Conservation (phyloP, 1,284 basidiomycete genomes). For the Caloboletus firmus region DNA sequence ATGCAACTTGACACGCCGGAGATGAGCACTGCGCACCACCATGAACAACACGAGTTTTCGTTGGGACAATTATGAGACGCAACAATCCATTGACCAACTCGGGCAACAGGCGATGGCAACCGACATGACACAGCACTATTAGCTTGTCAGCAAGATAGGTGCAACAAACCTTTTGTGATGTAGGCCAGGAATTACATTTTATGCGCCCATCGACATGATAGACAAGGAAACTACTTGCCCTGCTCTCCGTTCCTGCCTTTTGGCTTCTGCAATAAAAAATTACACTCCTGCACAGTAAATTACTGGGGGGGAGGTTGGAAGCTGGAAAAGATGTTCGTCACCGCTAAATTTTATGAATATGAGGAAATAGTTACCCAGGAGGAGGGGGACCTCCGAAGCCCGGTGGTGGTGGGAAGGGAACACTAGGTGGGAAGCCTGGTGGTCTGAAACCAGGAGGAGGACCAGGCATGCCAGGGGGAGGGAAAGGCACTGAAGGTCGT, state of each 20-base stretch:
- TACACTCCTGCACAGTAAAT: slow-evolving; percentile 10
- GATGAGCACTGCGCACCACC: slow-evolving; percentile 23
- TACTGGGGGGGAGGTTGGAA: slow-evolving; percentile 44
- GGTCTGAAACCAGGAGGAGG: slow-evolving; percentile 83
- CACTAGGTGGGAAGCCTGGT: slow-evolving; percentile 77
- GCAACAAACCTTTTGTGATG: slow-evolving; percentile 35
- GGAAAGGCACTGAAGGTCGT: slow-evolving; percentile 83
- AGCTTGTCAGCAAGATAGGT: slow-evolving; percentile 26
- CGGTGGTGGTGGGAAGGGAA: slow-evolving; percentile 78
- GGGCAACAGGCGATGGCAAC: slow-evolving; percentile 22
- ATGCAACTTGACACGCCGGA: slow-evolving; percentile 28
- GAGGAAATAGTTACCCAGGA: slow-evolving; percentile 66
- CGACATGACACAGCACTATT: slow-evolving; percentile 23
- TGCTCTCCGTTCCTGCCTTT: slow-evolving; percentile 25
- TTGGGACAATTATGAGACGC: slow-evolving; percentile 13
- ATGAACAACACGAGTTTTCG: slow-evolving; percentile 20
- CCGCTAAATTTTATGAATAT: slow-evolving; percentile 1
- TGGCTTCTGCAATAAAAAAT: slow-evolving; percentile 8
- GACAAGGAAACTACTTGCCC: slow-evolving; percentile 28
- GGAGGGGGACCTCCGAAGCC: slow-evolving; percentile 78
- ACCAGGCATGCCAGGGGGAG: slow-evolving; percentile 81
- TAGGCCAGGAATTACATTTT: slow-evolving; percentile 30
- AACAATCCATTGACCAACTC: slow-evolving; percentile 25
- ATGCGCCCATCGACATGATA: slow-evolving; percentile 21
- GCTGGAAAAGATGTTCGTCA: slow-evolving; percentile 22